phyloP scores from a whole-genome alignment of 2,329 filamentous ascomycete genomes.

The Colletotrichum sp. region DNA sequence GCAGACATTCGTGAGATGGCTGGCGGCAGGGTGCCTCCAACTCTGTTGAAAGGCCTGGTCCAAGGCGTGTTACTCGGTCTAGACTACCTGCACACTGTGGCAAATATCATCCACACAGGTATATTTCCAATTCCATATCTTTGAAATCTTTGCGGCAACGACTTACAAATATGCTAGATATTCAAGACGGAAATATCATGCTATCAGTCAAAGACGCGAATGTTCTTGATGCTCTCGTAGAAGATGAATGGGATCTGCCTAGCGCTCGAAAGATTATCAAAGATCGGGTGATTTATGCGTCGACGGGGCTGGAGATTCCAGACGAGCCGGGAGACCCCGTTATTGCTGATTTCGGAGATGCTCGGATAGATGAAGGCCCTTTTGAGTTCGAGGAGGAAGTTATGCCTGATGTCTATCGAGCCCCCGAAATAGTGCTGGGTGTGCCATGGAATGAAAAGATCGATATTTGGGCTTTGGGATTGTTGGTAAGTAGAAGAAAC shows the following conservation, averaged over 20 bases:
- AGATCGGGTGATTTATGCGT: constrained; percentile 31
- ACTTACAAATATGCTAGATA: constrained; percentile 1
- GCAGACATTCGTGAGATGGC: constrained; percentile 17
- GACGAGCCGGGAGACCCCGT: constrained; percentile 24
- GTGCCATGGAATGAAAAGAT: constrained; percentile 37
- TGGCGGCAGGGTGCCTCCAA: constrained; percentile 10
- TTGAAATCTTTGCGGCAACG: rapidly evolving
- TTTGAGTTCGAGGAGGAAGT: constrained; percentile 27
- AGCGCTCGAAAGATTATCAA: constrained; percentile 29
- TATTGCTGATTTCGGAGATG: constrained; percentile 35
- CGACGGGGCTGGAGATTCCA: constrained; percentile 28
- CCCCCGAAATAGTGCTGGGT: constrained; percentile 36
- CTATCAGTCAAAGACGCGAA: constrained; percentile 20
- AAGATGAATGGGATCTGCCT: constrained; percentile 21
- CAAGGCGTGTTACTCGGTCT: constrained; percentile 4
- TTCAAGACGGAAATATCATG: constrained; percentile 28
- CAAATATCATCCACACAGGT: constrained; percentile 16
- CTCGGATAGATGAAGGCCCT: constrained; percentile 25
- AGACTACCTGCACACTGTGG: constrained; percentile 12
- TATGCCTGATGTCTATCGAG: constrained; percentile 36
- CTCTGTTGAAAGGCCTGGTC: constrained; percentile 1
- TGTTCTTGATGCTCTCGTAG: constrained; percentile 18
- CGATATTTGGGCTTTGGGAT: constrained; percentile 32
- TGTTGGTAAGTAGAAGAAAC: background rate
- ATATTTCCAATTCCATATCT: rapidly evolving